phyloP scores from a whole-genome alignment of 345 rosid species.

The Eucalyptus sp. region DNA sequence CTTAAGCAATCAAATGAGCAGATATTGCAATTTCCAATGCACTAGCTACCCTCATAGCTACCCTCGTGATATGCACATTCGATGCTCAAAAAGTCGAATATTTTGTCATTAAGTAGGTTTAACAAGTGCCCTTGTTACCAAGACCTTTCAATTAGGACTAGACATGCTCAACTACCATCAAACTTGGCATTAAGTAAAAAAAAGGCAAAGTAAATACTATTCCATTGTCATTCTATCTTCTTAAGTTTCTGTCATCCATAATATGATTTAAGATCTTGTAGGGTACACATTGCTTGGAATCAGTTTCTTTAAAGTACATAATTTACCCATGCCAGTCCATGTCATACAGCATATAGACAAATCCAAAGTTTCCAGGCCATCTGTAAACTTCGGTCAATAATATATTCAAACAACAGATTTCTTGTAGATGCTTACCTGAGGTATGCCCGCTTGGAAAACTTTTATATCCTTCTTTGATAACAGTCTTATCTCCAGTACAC shows the following conservation, averaged over 20 bases:
- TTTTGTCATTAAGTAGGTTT: not conserved
- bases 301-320: not conserved
- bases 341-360: not conserved
- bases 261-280: not conserved
- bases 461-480: slow-evolving; percentile 88
- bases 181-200: not conserved
- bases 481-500: slow-evolving; percentile 59
- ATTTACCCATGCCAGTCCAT: not conserved
- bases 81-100: not conserved
- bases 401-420: not conserved
- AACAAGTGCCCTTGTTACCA: not conserved
- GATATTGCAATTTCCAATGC: not conserved
- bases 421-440: slow-evolving; percentile 43
- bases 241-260: not conserved
- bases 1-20: not conserved
- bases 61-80: not conserved
- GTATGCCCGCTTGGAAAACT: slow-evolving; percentile 98
- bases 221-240: not conserved
- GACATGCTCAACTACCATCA: not conserved
- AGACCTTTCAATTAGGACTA: not conserved
- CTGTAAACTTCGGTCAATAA: not conserved
- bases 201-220: not conserved
- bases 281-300: not conserved
- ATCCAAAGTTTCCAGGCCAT: not conserved
- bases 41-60: not conserved